Base-by-base conservation (phyloP, 2,329 filamentous ascomycete species). In the Lithohypha guttulata region DNA sequence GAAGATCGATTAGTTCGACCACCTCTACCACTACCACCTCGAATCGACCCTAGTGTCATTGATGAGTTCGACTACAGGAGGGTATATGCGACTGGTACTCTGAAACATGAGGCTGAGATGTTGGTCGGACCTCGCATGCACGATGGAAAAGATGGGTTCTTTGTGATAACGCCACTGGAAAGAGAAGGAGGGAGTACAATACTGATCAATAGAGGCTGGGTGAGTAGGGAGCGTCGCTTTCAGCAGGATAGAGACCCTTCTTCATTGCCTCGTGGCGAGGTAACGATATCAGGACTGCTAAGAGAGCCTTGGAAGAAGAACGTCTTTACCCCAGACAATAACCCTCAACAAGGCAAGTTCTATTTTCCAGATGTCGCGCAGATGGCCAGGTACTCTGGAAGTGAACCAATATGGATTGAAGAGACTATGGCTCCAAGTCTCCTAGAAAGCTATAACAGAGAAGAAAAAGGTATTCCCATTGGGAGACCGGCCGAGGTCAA, bases 241-340 rank as follows among this genome's bases (percentile, higher is more conserved):
- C 81, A 87, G 63, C 65, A 65, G 49, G 65, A 69, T 41, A 65
- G 84, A 25, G 58, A 51, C 17, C 65, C 71, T 0, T 73, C 77
- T 17, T 77, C 77, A 1, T 51, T 96, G 49, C 81, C 82, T 0
- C 58, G 55, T 34, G 84, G 77, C 0, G 75, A 81, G 53, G 79
- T 96, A 7, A 73, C 71, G 1, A 77, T 98, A 2, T 79, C 94
- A 62, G 91, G 91, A 0, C 55, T 98, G 58, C 58, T 98, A 57
- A 66, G 91, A 43, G 77, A 91, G 64, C 89, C 89, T 6, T 93
- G 84, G 75, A 91, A 93, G 72, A 93, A 89, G 71, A 98, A 98
- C 59, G 81, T 87, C 73, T 98, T 98, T 59, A 98, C 91, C 41
- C 91, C 91, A 0, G 78, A 82, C 0, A 98, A 98, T 53, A 69